phyloP scores from a whole-genome alignment of 2,329 filamentous ascomycete genomes.

The Beauveria bassiana region DNA sequence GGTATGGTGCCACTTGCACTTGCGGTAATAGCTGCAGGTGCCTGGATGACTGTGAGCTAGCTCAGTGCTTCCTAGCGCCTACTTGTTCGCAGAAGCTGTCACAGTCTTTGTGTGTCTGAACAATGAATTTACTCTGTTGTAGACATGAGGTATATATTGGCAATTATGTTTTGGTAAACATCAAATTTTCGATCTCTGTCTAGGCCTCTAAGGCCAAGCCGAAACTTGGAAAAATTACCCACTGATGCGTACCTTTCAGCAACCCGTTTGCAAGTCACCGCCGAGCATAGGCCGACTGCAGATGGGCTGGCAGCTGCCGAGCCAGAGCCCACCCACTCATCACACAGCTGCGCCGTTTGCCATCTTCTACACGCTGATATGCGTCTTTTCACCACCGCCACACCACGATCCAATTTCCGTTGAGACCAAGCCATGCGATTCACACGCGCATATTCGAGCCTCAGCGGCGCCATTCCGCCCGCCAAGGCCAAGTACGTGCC shows the following conservation, averaged over 20 bases:
- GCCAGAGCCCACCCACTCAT: conserved; percentile 1
- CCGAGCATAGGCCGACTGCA: background rate
- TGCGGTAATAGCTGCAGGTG: background rate
- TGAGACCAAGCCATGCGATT: conserved; percentile 23
- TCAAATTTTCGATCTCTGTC: no score
- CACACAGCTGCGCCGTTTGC: background rate
- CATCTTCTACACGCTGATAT: background rate
- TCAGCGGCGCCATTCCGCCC: conserved; percentile 48
- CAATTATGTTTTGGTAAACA: no score
- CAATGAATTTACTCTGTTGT: no score
- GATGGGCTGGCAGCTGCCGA: background rate
- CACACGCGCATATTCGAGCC: conserved; percentile 26
- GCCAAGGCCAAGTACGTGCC: conserved; percentile 90
- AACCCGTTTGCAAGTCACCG: background rate
- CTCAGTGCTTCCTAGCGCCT: background rate
- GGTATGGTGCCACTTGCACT: background rate
- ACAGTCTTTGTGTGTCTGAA: no score
- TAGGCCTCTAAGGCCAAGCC: no score
- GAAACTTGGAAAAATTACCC: no score
- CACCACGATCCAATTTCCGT: conserved; percentile 13
- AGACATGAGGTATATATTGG: no score
- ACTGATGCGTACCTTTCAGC: no score
- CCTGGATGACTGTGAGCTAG: background rate
- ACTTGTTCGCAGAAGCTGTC: no score
- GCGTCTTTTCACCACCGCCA: background rate